phyloP scores from a whole-genome alignment of 2,329 filamentous ascomycete species.

The Ramularia endophylla region DNA sequence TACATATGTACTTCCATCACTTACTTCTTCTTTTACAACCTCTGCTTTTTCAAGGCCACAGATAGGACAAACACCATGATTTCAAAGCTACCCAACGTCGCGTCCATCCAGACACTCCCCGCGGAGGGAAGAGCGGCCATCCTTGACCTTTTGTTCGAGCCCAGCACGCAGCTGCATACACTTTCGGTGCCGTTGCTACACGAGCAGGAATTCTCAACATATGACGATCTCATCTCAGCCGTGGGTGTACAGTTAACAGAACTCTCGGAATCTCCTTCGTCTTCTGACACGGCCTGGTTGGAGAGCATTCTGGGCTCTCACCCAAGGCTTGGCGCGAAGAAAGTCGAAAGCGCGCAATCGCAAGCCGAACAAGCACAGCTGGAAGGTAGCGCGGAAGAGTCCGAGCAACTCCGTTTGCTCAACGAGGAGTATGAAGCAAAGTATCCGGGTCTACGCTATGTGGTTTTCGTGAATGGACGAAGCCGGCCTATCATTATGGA shows the following conservation, averaged over 20 bases:
- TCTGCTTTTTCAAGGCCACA: no score
- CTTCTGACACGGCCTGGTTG: constrained; percentile 52
- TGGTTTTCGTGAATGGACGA: constrained; percentile 86
- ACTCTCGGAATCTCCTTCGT: constrained; percentile 48
- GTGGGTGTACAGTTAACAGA: constrained; percentile 58
- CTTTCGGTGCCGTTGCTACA: constrained; percentile 64
- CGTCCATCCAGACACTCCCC: constrained; percentile 51
- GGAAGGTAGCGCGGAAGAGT: constrained; percentile 50
- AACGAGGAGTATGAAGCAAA: constrained; percentile 74
- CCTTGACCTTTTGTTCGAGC: constrained; percentile 81
- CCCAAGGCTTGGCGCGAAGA: constrained; percentile 74
- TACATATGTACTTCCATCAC: no score
- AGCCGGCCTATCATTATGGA: constrained; percentile 68
- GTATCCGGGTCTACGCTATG: constrained; percentile 80
- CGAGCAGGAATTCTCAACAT: constrained; percentile 56
- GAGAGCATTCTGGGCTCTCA: constrained; percentile 73
- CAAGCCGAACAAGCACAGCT: constrained; percentile 76
- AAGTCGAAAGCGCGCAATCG: constrained; percentile 75
- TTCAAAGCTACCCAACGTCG: constrained; percentile 51
- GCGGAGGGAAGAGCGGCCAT: constrained; percentile 50
- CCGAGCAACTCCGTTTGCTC: constrained; percentile 51
- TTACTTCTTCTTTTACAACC: no score
- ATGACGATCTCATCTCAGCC: constrained; percentile 61
- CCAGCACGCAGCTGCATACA: constrained; percentile 66
- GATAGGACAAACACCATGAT: constrained; percentile 12